Conservation (phyloP, 805 yeast species). For the Pichia insulana region DNA sequence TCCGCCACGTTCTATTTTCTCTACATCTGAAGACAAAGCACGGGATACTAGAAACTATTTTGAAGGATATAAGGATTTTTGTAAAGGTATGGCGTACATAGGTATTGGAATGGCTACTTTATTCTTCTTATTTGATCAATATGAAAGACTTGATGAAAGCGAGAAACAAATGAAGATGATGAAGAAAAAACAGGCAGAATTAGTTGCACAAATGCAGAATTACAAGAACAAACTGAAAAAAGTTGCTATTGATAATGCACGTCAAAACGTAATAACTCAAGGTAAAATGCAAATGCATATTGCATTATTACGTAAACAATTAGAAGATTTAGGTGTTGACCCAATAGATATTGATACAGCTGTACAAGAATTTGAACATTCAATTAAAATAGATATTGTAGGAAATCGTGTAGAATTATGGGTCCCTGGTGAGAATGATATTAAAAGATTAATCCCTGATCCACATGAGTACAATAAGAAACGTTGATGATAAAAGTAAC, state of each 20-base stretch:
- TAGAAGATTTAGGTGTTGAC: conserved; percentile 45
- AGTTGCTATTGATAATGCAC: conserved; percentile 44
- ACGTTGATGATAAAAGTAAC: neutral
- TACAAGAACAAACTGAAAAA: conserved; percentile 45
- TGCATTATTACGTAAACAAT: conserved; percentile 54
- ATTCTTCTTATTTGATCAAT: conserved; percentile 11
- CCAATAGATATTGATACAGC: conserved; percentile 51
- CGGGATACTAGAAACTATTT: conserved; percentile 1
- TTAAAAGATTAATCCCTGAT: conserved; percentile 49
- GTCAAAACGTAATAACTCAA: conserved; percentile 37
- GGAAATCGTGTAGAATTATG: conserved; percentile 50
- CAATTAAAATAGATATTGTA: conserved; percentile 50
- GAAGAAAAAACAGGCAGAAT: conserved; percentile 24
- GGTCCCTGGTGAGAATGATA: conserved; percentile 44
- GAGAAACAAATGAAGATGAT: conserved; percentile 19
- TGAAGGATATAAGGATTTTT: conserved; percentile 6
- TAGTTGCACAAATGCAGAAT: conserved; percentile 41
- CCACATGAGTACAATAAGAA: conserved; percentile 35
- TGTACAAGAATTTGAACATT: conserved; percentile 44
- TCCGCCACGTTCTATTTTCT: neutral
- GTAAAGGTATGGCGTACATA: conserved; percentile 11
- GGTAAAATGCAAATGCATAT: conserved; percentile 60
- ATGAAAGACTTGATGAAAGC: conserved; percentile 19
- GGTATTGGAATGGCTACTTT: conserved; percentile 9
- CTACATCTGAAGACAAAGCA: neutral